Base-by-base conservation (phyloP, 768 basidiomycete genomes). In the Boletus tylopilopsis region DNA sequence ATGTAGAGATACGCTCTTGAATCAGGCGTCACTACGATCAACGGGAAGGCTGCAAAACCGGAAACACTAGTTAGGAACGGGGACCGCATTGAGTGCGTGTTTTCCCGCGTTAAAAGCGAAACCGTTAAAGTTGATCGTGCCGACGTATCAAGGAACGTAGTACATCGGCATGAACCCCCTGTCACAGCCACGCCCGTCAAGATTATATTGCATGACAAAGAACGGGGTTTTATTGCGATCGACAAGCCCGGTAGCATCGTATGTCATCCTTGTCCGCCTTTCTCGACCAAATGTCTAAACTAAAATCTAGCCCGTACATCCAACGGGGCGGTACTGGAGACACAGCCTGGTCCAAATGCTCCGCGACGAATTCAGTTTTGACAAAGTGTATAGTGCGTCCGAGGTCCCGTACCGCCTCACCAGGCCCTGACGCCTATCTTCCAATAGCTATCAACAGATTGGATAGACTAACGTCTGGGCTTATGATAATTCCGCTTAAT, bases 211-310 rank as follows among this genome's bases (percentile, higher is more conserved):
- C 82, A 85, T 49, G 92, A 97, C 64, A 74, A 73, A 13, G 82
- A 90, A 56, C 81, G 85, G 21, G 79, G 86, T 54, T 93, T 95
- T 53, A 81, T 98, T 30, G 88, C 97, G 13, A 87, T 99, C 24
- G 87, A 97, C 62, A 99, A 99, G 74, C 95, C 95, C 3, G 95
- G 95, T 29, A 90, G 89, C 64, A 91, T 97, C 64, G 94, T 96
- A 67, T 70, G 94, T 81, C 63, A 53, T 60, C 56, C 38, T n/a
- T 38, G 30, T 53, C 45, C 49, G 8, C 19, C 23, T 39, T 18
- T 12, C 16, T 15, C 21, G 7, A 25, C 8, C 22, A 40, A 16
- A 22, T 10, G 23, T 22, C 37, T 22, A 23, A 39, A 32, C 27
- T 8, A 3, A 5, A 30, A 32, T 45, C 41, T 34, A 92, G 91